Base-by-base conservation (phyloP, 345 rosid genomes). In the Corchorus capsularis region DNA sequence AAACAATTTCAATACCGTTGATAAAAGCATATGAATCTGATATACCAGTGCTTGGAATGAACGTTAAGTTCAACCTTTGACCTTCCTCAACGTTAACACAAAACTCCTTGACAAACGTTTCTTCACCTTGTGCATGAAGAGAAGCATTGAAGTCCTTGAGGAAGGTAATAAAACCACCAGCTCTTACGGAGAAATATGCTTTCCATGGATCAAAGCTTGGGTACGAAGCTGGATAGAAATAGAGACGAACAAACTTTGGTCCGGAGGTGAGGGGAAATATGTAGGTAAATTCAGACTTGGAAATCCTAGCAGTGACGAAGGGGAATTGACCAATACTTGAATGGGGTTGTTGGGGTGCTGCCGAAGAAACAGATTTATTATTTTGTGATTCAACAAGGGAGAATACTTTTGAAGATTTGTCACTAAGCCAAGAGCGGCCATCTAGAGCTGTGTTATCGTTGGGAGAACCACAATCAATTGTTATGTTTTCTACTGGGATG, bases 1-100 rank as follows among this genome's bases (percentile, higher is more conserved):
- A 75, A 45, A 81, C 78, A 7, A 83, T 78, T 54, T 81, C 86
- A 10, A 83, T 27, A 0, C 86, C 86, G 60, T 83, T 83, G n/a
- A 83, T 69, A 46, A 83, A 83, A 32, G 80, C 84, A 49, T 39
- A 76, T 1, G 87, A 34, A 4, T 63, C 53, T 10, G 81, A 39
- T 2, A 52, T 65, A 4, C 39, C 63, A 0, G 50, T 6, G 9
- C 71, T 79, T 2, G 89, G 89, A 14, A 5, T 47, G 69, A 89
- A 85, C 0, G 82, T 82, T 46, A 89, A 43, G 60, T 69, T 79
- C 19, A 87, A 27, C 6, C 19, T 12, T 59, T 68, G 60, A 69
- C 35, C 46, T 1, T 57, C 46, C 13, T 37, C 0, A 16, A 76
- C 83, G 1, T 75, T 72, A 3, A 86, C 0, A 4, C 61, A 63